These are phyloP conservation scores for Theobroma grandiflorum DNA, from an alignment of 441 rosid genomes.

Conservation along the genomic window DNA sequence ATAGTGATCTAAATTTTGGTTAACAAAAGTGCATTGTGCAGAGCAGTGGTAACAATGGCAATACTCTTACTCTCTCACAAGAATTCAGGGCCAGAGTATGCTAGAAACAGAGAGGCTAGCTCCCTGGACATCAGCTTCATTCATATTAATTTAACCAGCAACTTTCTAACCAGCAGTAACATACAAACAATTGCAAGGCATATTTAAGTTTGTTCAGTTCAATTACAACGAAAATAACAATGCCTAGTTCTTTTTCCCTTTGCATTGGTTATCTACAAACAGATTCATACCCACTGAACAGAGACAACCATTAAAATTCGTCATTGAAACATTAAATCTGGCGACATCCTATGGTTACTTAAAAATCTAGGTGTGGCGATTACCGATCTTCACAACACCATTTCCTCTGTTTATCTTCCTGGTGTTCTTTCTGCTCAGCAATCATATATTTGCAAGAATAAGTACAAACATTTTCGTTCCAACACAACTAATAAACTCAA, in stretches of 20 bases:
- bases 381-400: background rate
- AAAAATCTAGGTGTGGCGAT: background rate
- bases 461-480: background rate
- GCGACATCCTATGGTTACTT: background rate
- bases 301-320: background rate
- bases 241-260: background rate
- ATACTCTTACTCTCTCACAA: background rate
- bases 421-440: background rate
- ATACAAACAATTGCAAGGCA: background rate
- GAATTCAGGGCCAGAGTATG: background rate
- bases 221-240: background rate
- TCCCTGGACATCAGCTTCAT: background rate
- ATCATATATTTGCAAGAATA: background rate
- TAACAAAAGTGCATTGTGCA: background rate
- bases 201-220: background rate
- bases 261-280: background rate
- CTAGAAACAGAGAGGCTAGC: background rate
- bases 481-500: background rate
- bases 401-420: background rate
- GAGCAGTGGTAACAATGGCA: background rate
- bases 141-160: background rate
- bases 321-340: background rate
- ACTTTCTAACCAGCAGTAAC: background rate
- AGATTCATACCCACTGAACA: background rate
- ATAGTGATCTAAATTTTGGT: too few species aligned